Conservation (phyloP, 1,139 yeast species). For the Taphrina pruni region DNA sequence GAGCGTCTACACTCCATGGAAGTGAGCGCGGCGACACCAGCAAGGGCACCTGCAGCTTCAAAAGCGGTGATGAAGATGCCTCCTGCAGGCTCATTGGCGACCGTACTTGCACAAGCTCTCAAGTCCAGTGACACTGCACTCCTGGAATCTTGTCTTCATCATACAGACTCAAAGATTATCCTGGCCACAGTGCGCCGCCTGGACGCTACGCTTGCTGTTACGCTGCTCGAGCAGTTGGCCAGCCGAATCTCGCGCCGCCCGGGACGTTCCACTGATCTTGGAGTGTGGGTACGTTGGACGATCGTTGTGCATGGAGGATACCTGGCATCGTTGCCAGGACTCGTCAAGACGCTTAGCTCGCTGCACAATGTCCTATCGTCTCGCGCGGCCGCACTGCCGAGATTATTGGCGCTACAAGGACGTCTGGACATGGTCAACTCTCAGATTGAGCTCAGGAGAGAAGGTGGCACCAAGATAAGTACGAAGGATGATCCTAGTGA, state of each 20-base stretch:
- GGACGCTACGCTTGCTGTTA: conserved; percentile 74
- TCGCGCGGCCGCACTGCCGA: conserved; percentile 76
- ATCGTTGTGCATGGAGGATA: conserved; percentile 89
- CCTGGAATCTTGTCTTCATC: conserved; percentile 75
- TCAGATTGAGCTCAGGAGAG: conserved; percentile 70
- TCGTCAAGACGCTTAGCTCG: conserved; percentile 70
- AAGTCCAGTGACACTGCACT: conserved; percentile 54
- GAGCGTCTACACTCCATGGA: conserved; percentile 55
- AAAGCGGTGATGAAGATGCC: conserved; percentile 33
- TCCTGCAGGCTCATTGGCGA: conserved; percentile 53
- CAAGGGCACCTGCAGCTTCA: conserved; percentile 41
- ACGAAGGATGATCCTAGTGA: conserved; percentile 42
- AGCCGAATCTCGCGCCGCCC: conserved; percentile 77
- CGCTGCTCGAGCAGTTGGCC: conserved; percentile 78
- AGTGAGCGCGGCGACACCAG: conserved; percentile 49
- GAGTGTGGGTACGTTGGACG: conserved; percentile 92
- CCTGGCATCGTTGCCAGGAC: conserved; percentile 70
- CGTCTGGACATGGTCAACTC: conserved; percentile 73
- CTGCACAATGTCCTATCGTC: conserved; percentile 77
- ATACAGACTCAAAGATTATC: conserved; percentile 74
- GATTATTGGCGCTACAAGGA: conserved; percentile 81
- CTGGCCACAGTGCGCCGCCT: conserved; percentile 72
- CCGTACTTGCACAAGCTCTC: conserved; percentile 55
- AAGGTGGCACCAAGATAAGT: conserved; percentile 53
- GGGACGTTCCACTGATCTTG: conserved; percentile 72